Percentiles rank a stretch among this genome's conserved stretches.
Evolutionary conservation across 768 basidiomycete genomes (phyloP).

Genomic region (Candolleomyces efflorescens): DNA sequence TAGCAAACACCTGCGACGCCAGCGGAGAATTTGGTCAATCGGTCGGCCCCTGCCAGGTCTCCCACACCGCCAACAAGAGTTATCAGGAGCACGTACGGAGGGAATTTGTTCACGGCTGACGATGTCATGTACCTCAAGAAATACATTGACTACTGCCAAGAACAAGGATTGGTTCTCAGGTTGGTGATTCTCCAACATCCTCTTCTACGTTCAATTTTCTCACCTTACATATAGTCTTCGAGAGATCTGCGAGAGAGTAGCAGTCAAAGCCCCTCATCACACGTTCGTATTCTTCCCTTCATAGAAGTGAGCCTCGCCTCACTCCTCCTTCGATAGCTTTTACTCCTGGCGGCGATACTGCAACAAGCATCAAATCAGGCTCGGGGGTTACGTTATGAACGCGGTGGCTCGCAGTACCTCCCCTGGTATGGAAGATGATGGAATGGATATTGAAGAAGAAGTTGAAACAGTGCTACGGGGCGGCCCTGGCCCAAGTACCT

Average conservation of each 20-base stretch:
- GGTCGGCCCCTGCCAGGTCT: conserved; percentile 68
- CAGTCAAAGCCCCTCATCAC: conserved; percentile 87
- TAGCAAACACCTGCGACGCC: conserved; percentile 63
- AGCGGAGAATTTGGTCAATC: conserved; percentile 64
- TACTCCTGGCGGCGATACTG: conserved; percentile 91
- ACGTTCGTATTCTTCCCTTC: conserved; percentile 35
- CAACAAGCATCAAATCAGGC: conserved; percentile 89
- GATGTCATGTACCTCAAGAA: conserved; percentile 81
- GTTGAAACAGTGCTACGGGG: neutral
- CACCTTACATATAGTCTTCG: conserved; percentile 42
- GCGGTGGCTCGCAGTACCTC: conserved; percentile 24
- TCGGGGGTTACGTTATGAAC: conserved; percentile 81
- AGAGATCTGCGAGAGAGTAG: conserved; percentile 85
- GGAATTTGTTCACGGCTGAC: conserved; percentile 82
- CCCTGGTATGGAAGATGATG: conserved; percentile 39
- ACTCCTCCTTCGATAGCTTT: conserved; percentile 46
- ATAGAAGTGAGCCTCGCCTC: neutral
- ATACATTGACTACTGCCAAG: conserved; percentile 89
- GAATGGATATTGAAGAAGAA: conserved; percentile 38
- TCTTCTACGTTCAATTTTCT: neutral
- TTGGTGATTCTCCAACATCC: conserved; percentile 15
- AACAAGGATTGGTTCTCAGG: conserved; percentile 82
- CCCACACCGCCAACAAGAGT: conserved; percentile 81
- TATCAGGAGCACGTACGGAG: conserved; percentile 87
- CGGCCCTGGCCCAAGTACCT: neutral